Percentiles rank a stretch among this genome's conserved stretches.
phyloP scores from a whole-genome alignment of 169 alveolate genomes.

The Cryptosporidium muris region DNA sequence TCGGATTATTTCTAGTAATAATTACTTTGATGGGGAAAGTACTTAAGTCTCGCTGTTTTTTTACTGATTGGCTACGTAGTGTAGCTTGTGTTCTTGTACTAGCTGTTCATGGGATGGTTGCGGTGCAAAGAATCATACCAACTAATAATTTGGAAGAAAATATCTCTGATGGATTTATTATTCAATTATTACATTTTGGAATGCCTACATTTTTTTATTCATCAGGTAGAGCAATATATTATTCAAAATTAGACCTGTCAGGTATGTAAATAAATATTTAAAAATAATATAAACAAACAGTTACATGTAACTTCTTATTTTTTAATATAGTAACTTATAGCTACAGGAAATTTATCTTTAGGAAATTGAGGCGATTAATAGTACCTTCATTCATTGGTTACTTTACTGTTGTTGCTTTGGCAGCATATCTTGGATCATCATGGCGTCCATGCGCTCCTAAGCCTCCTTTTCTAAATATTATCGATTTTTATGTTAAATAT shows the following conservation, averaged over 20 bases:
- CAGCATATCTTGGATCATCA: slow-evolving; percentile 63
- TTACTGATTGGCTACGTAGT: slow-evolving; percentile 67
- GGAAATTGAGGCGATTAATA: slow-evolving; percentile 14
- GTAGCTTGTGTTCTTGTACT: slow-evolving; percentile 63
- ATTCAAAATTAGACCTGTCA: slow-evolving; percentile 3
- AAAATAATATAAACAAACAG: not conserved
- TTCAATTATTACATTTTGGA: slow-evolving; percentile 40
- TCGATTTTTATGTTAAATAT: slow-evolving; percentile 56
- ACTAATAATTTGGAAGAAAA: slow-evolving; percentile 10
- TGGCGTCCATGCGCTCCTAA: slow-evolving; percentile 71
- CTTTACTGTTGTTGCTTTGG: slow-evolving; percentile 65
- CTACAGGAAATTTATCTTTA: not conserved
- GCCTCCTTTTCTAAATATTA: slow-evolving; percentile 15
- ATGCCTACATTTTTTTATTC: slow-evolving; percentile 66
- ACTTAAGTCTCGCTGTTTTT: not conserved
- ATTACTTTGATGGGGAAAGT: not conserved
- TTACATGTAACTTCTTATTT: not conserved
- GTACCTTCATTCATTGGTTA: slow-evolving; percentile 50
- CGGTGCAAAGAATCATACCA: slow-evolving; percentile 30
- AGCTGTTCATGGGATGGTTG: slow-evolving; percentile 61
- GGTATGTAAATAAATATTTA: slow-evolving; percentile 5
- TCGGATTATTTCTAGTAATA: not conserved
- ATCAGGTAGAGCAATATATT: slow-evolving; percentile 62
- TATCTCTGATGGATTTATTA: slow-evolving; percentile 20
- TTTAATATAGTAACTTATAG: not conserved